A percentile compares a stretch with the other conserved stretches of the same genome.
phyloP scores from a whole-genome alignment of 225 moss, liverwort and hornwort species.

The Bryoerythrophyllum caledonicum region DNA sequence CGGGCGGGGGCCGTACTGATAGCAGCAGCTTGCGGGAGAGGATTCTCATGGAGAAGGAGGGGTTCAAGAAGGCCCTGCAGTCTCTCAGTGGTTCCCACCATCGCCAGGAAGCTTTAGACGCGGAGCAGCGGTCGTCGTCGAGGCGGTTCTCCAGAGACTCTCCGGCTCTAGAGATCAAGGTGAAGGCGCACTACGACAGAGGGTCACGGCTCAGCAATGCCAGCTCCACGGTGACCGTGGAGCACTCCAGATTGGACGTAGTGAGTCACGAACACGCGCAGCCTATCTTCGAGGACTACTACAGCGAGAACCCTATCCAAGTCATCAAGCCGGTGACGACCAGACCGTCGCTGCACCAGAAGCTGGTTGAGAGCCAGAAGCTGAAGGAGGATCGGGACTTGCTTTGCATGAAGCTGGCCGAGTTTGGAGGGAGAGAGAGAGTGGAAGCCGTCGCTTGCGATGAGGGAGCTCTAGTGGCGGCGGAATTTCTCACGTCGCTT shows the following conservation, averaged over 20 bases:
- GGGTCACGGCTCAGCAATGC: constrained; percentile 34
- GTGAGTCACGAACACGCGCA: constrained; percentile 44
- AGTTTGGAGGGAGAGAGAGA: constrained; percentile 65
- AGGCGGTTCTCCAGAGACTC: constrained; percentile 28
- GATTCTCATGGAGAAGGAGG: constrained; percentile 42
- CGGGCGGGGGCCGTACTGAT: constrained; percentile 19
- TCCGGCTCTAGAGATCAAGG: constrained; percentile 30
- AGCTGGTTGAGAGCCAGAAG: constrained; percentile 74
- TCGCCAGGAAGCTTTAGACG: not conserved
- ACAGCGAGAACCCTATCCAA: constrained; percentile 55
- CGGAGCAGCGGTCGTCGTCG: constrained; percentile 26
- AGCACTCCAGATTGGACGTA: constrained; percentile 33
- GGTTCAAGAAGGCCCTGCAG: constrained; percentile 46
- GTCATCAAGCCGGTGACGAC: constrained; percentile 50
- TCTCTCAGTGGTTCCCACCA: constrained; percentile 28
- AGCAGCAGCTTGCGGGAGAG: constrained; percentile 43
- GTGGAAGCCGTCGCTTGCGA: constrained; percentile 45
- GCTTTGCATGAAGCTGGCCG: constrained; percentile 61
- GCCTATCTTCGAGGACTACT: constrained; percentile 60
- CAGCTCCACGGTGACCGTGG: constrained; percentile 17
- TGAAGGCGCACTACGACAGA: constrained; percentile 37
- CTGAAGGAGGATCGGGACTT: constrained; percentile 70
- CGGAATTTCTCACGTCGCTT: constrained; percentile 71
- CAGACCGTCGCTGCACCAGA: constrained; percentile 63
- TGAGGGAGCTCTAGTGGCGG: constrained; percentile 62